Base-by-base conservation (phyloP, 257 asterid genomes). In the Jacaranda copaia region DNA sequence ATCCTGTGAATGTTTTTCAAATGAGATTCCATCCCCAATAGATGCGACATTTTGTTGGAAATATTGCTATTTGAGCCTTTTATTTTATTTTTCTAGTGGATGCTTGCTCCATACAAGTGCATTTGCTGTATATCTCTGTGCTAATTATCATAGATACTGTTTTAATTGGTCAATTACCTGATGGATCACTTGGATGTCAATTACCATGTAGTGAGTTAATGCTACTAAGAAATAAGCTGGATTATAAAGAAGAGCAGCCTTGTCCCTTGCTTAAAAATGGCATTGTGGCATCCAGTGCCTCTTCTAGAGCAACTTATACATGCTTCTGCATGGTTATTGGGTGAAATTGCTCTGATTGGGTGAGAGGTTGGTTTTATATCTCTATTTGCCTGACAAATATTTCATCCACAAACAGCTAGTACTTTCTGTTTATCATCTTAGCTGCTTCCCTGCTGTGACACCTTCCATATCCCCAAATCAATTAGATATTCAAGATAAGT, bases 321-420 rank as follows among this genome's bases (percentile, higher is more conserved):
- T 70, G 70, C 66, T 45, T 70, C 40, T 69, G 80, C 73, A 55
- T 52, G 43, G 38, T 66, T 51, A 71, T 5, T 51, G 83, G 74
- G 73, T 84, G 82, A 74, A 76, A 66, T 74, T 80, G 62, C 78
- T 72, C 38, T 14, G 10, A 58, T 72, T 77, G 73, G 57, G 66
- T 48, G 68, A 20, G 66, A 19, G 49, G 65, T 48, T 72, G 70
- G 52, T 46, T 67, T 35, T 18, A 51, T 80, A 36, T 66, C 75
- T 51, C 68, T 19, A 57, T 77, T 61, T 55, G 18, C 39, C 8
- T 42, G 11, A 18, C 55, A n/a, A 16, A 18, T 65, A 39, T 39
- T 64, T 64, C 70, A 64, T 64, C 70, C 51, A 64, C 70, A 64
- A 64, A n/a, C 14, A 7, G 53, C 68, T 19, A 40, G 38, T 65